These are phyloP conservation scores for Gastrodia elata DNA, from an alignment of 106 monocot species.

Conservation along the genomic window DNA sequence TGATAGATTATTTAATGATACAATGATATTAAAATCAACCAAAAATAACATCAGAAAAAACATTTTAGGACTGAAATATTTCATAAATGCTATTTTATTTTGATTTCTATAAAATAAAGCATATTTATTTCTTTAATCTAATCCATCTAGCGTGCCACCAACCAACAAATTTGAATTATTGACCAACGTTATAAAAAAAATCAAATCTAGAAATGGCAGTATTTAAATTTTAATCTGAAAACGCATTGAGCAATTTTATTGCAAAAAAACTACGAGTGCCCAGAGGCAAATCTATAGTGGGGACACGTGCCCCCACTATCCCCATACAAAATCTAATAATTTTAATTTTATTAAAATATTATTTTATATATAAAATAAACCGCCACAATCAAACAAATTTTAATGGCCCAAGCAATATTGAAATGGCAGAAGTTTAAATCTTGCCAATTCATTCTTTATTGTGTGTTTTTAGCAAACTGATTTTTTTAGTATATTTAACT, in stretches of 20 bases:
- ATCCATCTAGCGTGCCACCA: background rate
- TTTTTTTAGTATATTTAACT: no score
- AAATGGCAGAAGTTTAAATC: no score
- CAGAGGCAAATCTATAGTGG: no score
- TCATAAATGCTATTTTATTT: background rate
- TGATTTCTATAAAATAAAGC: background rate
- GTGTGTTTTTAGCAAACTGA: no score
- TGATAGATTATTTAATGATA: background rate
- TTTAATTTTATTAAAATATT: no score
- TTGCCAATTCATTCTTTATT: no score
- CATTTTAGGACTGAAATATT: background rate
- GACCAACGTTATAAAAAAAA: background rate
- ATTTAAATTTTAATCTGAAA: background rate
- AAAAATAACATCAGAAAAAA: background rate
- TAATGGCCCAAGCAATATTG: no score
- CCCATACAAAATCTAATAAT: no score
- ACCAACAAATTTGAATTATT: background rate
- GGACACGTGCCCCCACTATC: no score
- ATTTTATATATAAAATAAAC: no score
- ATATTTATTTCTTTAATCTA: background rate
- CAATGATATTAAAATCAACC: background rate
- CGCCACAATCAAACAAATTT: no score
- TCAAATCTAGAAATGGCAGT: background rate
- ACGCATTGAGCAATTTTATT: background rate
- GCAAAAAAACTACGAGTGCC: background rate